Base-by-base conservation (phyloP, 2,329 filamentous ascomycete species). In the Alternaria brassicae region DNA sequence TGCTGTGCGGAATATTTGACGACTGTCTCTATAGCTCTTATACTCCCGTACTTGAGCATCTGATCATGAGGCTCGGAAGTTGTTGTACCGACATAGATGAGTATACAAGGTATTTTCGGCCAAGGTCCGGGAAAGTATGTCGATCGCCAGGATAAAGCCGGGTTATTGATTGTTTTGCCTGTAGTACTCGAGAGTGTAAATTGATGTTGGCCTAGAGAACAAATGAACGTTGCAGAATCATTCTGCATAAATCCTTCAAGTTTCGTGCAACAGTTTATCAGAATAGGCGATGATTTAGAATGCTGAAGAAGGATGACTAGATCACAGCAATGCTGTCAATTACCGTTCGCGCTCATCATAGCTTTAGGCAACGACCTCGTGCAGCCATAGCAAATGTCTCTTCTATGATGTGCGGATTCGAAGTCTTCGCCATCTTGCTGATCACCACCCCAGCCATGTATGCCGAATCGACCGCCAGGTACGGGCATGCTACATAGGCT, bases 401-500 rank as follows among this genome's bases (percentile, higher is more conserved):
- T 75, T 48, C 56, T 68, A 5, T 21, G 8, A 7, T 28, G 61
- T 55, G 65, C 23, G 60, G 72, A 68, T 10, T 48, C 17, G 27
- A 74, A 75, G 21, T 74, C 62, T 8, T 62, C 30, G 2, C 61
- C 65, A 49, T 72, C 69, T 42, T 83, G 63, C 83, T 89, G 74
- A 85, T 85, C 80, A 81, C 89, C 64, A 80, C 87, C 74, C 78
- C 78, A 81, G 36, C 84, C 85, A 81, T 86, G 88, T 41, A 86
- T 84, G 61, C 86, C 85, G 69, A 91, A 88, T 3, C 87, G 88
- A 4, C 81, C 81, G 63, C 84, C 84, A 56, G 88, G 85, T 12
- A 93, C 81, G 32, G 86, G 85, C 78, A 90, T 86, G 49, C 86
- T 86, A 76, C 92, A 96, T 8, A 94, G 75, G 32, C 84, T 83